A percentile compares a stretch with the other conserved stretches of the same genome.
Evolutionary conservation across 2,329 filamentous ascomycete species (phyloP).

Genomic region (Anthostomella pinea): DNA sequence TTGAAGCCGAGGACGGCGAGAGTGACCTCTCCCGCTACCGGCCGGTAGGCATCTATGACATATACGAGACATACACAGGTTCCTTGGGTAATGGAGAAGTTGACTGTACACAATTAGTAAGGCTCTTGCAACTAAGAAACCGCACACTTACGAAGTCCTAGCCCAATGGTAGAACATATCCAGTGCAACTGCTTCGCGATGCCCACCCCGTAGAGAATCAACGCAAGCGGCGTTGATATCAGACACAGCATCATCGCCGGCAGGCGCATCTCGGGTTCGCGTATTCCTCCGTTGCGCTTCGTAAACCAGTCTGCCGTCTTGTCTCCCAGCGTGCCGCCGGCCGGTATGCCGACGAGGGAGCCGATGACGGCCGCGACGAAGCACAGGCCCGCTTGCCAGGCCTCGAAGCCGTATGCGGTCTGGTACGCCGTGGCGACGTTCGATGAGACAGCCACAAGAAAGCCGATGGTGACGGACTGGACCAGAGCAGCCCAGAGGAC

Average conservation of each 20-base stretch:
- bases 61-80: slow-evolving; percentile 57
- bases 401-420: slow-evolving; percentile 40
- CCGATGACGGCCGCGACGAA: slow-evolving; percentile 50
- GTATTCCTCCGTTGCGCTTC: slow-evolving; percentile 50
- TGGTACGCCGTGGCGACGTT: slow-evolving; percentile 47
- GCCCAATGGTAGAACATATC: slow-evolving; percentile 54
- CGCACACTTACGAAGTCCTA: slow-evolving; percentile 46
- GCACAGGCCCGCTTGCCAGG: slow-evolving; percentile 49
- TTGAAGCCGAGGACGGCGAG: slow-evolving; percentile 55
- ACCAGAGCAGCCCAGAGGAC: slow-evolving; percentile 55
- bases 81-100: slow-evolving; percentile 54
- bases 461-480: slow-evolving; percentile 53
- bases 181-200: slow-evolving; percentile 47
- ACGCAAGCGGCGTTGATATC: slow-evolving; percentile 45
- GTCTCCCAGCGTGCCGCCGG: slow-evolving; percentile 48
- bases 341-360: slow-evolving; percentile 46
- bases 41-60: slow-evolving; percentile 55
- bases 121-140: neutral
- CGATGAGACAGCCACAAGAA: slow-evolving; percentile 52
- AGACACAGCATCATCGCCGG: slow-evolving; percentile 50
- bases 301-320: slow-evolving; percentile 48
- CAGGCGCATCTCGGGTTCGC: slow-evolving; percentile 60
- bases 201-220: slow-evolving; percentile 47
- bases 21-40: slow-evolving; percentile 54
- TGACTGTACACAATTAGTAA: slow-evolving; percentile 36